phyloP scores from a whole-genome alignment of 2,329 filamentous ascomycete genomes.

The Dactylonectria macrodidyma region DNA sequence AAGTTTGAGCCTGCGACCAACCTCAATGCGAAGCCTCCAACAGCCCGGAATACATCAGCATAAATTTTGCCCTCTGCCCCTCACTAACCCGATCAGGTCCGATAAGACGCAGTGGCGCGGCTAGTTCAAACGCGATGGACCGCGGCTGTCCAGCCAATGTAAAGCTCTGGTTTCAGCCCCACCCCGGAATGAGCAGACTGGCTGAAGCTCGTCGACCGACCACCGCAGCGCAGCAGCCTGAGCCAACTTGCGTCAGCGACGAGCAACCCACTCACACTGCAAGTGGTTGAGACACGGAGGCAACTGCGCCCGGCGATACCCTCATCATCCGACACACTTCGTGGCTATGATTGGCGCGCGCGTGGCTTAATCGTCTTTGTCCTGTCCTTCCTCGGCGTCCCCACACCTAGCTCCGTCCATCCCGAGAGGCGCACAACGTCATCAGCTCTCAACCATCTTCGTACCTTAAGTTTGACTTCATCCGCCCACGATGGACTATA shows the following conservation, averaged over 20 bases:
- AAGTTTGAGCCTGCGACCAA: constrained; percentile 30
- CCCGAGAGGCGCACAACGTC: constrained; percentile 44
- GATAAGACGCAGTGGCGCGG: constrained; percentile 43
- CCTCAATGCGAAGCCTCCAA: constrained; percentile 32
- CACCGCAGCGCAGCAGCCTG: constrained; percentile 37
- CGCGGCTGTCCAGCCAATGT: constrained; percentile 43
- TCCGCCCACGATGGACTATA: constrained; percentile 68
- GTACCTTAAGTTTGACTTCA: constrained; percentile 34
- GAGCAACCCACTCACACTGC: constrained; percentile 27
- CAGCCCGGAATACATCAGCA: constrained; percentile 15
- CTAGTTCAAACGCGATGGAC: constrained; percentile 42
- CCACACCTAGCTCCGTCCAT: constrained; percentile 32
- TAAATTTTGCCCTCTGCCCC: constrained; percentile 59
- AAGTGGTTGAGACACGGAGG: constrained; percentile 22
- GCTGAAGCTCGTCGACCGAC: constrained; percentile 29
- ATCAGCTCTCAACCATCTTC: constrained; percentile 35
- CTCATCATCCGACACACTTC: constrained; percentile 20
- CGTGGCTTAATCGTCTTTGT: constrained; percentile 25
- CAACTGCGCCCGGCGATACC: constrained; percentile 13
- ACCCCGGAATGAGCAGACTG: constrained; percentile 17
- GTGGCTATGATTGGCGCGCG: constrained; percentile 28
- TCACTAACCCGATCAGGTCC: constrained; percentile 55
- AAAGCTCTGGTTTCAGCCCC: constrained; percentile 16
- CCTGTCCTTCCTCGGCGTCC: constrained; percentile 29
- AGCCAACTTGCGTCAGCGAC: constrained; percentile 49